These are phyloP conservation scores for Heliamphora exappendiculata DNA, from an alignment of 148 eudicot species.

Conservation along the genomic window DNA sequence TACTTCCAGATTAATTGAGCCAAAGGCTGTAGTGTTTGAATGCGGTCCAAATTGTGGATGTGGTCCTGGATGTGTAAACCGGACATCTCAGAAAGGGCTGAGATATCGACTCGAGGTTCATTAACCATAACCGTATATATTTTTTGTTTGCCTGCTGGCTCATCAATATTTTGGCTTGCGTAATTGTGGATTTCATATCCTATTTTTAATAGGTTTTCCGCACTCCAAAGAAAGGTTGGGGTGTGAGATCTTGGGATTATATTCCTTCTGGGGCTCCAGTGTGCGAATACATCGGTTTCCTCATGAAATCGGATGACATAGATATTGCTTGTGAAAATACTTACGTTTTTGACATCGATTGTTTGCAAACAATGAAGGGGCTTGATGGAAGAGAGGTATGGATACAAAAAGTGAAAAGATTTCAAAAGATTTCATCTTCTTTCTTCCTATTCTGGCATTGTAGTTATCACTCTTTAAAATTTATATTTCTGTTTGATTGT, in stretches of 20 bases:
- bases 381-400: constrained; percentile 76
- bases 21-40: constrained; percentile 82
- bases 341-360: constrained; percentile 65
- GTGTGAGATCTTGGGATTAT: constrained; percentile 74
- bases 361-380: constrained; percentile 70
- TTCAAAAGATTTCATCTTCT: not conserved
- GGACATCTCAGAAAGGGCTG: constrained; percentile 62
- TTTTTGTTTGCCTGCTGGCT: not conserved
- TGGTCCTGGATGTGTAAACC: constrained; percentile 65
- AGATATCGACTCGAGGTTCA: constrained; percentile 76
- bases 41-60: constrained; percentile 89
- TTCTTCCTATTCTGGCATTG: not conserved
- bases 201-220: constrained; percentile 51
- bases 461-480: not conserved
- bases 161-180: not conserved
- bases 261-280: constrained; percentile 74
- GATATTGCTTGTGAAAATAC: constrained; percentile 36
- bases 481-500: not conserved
- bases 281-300: constrained; percentile 59
- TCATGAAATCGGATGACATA: constrained; percentile 53
- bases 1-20: constrained; percentile 63
- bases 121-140: not conserved
- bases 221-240: constrained; percentile 84
- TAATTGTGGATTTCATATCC: not conserved
- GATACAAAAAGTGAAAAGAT: not conserved